Conservation (phyloP, 768 basidiomycete species). For the Tremella fuciformis region DNA sequence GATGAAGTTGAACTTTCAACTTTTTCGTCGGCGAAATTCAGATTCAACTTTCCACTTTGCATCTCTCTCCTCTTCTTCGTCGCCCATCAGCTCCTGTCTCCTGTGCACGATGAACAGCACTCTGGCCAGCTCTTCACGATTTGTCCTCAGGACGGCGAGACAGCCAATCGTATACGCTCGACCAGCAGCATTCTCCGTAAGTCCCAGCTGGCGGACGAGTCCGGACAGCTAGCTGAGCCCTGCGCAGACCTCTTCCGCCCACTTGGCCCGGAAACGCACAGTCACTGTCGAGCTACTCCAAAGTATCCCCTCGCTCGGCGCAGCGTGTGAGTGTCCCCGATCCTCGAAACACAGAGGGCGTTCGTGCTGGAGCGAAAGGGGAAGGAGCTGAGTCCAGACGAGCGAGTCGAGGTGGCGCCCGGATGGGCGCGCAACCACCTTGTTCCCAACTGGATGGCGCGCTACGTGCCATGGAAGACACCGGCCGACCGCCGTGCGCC, state of each 20-base stretch:
- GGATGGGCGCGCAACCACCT: constrained; percentile 39
- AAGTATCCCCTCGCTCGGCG: constrained; percentile 34
- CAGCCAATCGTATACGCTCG: neutral
- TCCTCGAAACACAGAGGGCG: neutral
- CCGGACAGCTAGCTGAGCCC: neutral
- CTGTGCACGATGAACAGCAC: neutral
- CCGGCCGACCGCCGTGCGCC: neutral
- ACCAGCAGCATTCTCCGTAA: neutral
- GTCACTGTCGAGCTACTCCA: constrained; percentile 34
- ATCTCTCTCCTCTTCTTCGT: neutral
- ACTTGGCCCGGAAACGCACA: constrained; percentile 15
- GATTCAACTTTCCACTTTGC: neutral
- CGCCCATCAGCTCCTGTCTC: neutral
- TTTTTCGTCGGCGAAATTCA: constrained; percentile 4
- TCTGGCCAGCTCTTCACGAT: too few species aligned
- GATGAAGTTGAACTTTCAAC: constrained; percentile 2
- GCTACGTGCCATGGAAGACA: constrained; percentile 18
- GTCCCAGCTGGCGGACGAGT: neutral
- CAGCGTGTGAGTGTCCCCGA: constrained; percentile 18
- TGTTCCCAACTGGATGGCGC: constrained; percentile 27
- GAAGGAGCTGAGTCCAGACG: constrained; percentile 15
- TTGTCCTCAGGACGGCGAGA: neutral
- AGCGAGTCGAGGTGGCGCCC: constrained; percentile 31
- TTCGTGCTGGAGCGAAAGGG: neutral
- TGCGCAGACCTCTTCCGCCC: constrained; percentile 14